Evolutionary conservation across 2,329 filamentous ascomycete genomes (phyloP), one percentile per base, ranked within the genome.

Genomic region (Colletotrichum spaethianum): DNA sequence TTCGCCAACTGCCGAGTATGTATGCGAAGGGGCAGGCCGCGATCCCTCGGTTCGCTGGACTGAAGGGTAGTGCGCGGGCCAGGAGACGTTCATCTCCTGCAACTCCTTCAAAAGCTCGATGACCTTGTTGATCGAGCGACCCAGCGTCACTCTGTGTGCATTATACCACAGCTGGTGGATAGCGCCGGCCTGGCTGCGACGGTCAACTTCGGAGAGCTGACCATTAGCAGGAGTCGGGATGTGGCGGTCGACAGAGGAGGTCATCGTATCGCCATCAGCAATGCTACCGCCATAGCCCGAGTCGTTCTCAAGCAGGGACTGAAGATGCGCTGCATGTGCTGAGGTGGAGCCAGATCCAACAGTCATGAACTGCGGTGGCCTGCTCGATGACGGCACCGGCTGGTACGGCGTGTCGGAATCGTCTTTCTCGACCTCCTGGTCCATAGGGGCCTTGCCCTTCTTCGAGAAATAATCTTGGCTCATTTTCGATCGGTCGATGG

Each of bases 141-240:
- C 94, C n/a, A 99, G 90, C 40, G 93, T 91, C 7, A 92, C 93
- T 71, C 95, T 92, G 81, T 98, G 98, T 78, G 94, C 91, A 82
- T 98, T 98, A 84, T 98, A 98, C 87, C 94, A 94, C 75, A 98
- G 89, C 84, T 98, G 96, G 79, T 97, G 93, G 60, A 98, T 91
- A 82, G 97, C 94, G 79, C 93, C 93, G 46, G 94, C 92, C 75
- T 96, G 90, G 55, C 83, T 82, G 78, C 86, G 83, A 56, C 85
- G 83, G 71, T 82, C 78, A 53, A 83, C 80, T 52, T 85, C 83
- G 75, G 86, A 84, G 80, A 85, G 86, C 50, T 73, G 68, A 38
- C 64, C 67, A 55, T 74, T 70, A 53, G 50, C 60, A 23, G 67
- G 20, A 40, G 68, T 72, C 50, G 75, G 74, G n/a, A 75, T 64